A percentile compares a stretch with the other conserved stretches of the same genome.
Evolutionary conservation across 805 yeast genomes (phyloP).

Genomic region (Schwanniomyces pseudopolymorphus): DNA sequence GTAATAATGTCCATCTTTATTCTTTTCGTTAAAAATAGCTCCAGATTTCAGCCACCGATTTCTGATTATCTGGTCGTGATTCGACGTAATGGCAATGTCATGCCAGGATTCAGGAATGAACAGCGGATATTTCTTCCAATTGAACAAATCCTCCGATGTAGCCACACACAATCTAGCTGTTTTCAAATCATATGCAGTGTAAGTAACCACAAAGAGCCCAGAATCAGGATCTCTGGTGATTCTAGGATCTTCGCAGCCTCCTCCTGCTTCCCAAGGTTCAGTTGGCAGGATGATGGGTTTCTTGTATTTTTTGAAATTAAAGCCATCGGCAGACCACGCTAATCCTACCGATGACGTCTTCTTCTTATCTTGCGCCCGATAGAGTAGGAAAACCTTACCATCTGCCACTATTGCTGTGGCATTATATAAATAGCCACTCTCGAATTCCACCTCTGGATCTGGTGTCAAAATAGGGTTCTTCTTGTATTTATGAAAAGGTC

Average conservation of each 20-base stretch:
- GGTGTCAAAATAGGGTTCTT: constrained; percentile 40
- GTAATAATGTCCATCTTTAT: constrained; percentile 34
- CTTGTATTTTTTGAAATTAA: constrained; percentile 26
- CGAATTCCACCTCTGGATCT: constrained; percentile 36
- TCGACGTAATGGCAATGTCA: constrained; percentile 27
- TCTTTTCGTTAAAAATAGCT: constrained; percentile 34
- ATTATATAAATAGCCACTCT: constrained; percentile 39
- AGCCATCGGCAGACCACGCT: constrained; percentile 43
- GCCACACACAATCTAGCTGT: constrained; percentile 42
- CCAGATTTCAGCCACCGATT: constrained; percentile 43
- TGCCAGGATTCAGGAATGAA: constrained; percentile 31
- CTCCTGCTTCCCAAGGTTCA: constrained; percentile 39
- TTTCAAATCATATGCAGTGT: constrained; percentile 37
- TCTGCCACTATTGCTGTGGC: constrained; percentile 44
- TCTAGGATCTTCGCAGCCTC: constrained; percentile 46
- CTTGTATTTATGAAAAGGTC: constrained; percentile 37
- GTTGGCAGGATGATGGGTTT: constrained; percentile 35
- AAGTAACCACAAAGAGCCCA: constrained; percentile 37
- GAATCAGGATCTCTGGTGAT: constrained; percentile 36
- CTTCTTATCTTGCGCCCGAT: constrained; percentile 37
- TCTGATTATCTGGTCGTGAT: constrained; percentile 26
- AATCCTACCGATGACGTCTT: constrained; percentile 36
- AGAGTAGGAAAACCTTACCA: constrained; percentile 33
- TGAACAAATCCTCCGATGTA: constrained; percentile 31
- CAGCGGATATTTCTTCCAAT: constrained; percentile 40